These are phyloP conservation scores for Galerina marginata DNA, from an alignment of 768 basidiomycete species.

Conservation along the genomic window DNA sequence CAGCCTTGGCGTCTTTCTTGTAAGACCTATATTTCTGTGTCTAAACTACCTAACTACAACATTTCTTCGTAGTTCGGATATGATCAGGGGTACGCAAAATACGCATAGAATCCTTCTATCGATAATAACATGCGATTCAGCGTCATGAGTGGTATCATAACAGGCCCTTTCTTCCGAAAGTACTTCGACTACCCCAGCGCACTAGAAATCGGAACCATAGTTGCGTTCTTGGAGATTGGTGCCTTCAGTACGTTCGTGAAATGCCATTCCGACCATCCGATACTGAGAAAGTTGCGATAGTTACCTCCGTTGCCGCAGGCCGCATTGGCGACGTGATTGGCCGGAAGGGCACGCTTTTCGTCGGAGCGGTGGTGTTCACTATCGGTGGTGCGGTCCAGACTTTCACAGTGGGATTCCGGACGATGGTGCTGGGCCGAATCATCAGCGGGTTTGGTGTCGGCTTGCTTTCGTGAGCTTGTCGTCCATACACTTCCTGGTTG, in stretches of 20 bases:
- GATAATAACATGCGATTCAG: conserved; percentile 37
- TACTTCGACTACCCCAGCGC: conserved; percentile 83
- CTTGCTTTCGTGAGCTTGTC: conserved; percentile 71
- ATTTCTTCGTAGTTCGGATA: conserved; percentile 67
- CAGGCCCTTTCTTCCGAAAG: conserved; percentile 78
- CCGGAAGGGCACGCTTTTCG: conserved; percentile 81
- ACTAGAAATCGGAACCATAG: conserved; percentile 88
- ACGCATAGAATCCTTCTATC: conserved; percentile 8
- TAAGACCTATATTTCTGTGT: conserved; percentile 42
- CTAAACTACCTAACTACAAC: neutral
- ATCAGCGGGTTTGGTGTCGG: conserved; percentile 91
- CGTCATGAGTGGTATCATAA: conserved; percentile 93
- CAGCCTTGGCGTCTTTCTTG: conserved; percentile 85
- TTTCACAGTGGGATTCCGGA: conserved; percentile 75
- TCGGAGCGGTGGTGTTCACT: conserved; percentile 84
- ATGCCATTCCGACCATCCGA: neutral
- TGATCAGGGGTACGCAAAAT: conserved; percentile 73
- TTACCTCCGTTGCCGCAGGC: conserved; percentile 89
- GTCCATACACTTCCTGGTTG: neutral
- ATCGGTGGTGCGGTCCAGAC: conserved; percentile 88
- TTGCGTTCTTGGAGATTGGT: conserved; percentile 92
- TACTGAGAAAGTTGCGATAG: conserved; percentile 40
- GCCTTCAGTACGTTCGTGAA: conserved; percentile 70
- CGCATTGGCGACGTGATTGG: conserved; percentile 88
- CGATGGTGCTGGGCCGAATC: conserved; percentile 85